Base-by-base conservation (phyloP, 1,284 basidiomycete species). In the Sporisorium exsertum region DNA sequence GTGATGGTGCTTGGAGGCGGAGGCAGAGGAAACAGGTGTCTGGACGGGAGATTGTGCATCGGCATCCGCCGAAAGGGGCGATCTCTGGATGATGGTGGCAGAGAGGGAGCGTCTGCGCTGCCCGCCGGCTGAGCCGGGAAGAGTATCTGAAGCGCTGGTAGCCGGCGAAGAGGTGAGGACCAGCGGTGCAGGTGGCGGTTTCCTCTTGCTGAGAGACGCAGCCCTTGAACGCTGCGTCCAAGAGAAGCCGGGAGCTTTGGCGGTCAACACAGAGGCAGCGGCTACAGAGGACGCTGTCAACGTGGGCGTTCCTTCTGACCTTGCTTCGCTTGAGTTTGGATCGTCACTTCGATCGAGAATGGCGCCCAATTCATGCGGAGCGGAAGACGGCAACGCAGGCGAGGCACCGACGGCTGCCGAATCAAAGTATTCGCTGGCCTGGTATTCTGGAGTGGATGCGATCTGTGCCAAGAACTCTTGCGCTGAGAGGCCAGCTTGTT, bases 401-500 rank as follows among this genome's bases (percentile, higher is more conserved):
- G 35, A 20, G 16, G 33, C 13, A 18, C 35, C n/a, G 12, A 35
- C 42, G 3, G 60, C 42, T 15, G 51, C 32, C 22, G 72, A 55
- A 18, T 69, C 72, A 20, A 74, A 43, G 32, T 61, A 58, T 18
- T 56, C 32, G 63, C 72, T 74, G 20, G 72, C 72, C 26, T 74
- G 72, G 49, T 74, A 75, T 37, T 77, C 59, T 1, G 70, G 66
- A 0, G 56, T 68, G 2, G 74, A 66, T 12, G 66, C 66, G 27
- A 70, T 65, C 50, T 69, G 69, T 6, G 74, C 69, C 24, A 77
- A 20, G 27, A 72, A 77, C 51, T 72, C 57, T 49, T 72, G 27
- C 18, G 70, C 70, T 1, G 69, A 69, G 20, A 60, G 52, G 18
- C 64, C 55, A n/a, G 57, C 8, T 6, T 50, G 35, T 13, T 24